Percentiles rank a stretch among this genome's conserved stretches.
Conservation (phyloP, 495 filamentous ascomycete species). For the Trichocladium antarcticum region DNA sequence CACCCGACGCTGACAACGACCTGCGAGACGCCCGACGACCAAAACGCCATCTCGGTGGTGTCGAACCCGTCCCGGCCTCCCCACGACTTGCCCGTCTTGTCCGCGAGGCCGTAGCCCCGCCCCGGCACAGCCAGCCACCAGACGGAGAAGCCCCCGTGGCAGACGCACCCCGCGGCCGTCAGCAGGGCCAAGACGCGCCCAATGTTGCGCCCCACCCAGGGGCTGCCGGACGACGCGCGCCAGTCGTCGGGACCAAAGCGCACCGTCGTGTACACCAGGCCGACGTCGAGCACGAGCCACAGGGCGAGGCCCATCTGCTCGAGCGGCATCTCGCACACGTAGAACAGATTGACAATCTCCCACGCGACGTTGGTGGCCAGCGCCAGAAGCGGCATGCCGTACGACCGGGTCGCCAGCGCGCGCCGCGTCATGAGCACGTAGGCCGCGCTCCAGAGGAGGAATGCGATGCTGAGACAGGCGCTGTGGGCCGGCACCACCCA, state of each 20-base stretch:
- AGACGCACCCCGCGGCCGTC: constrained; percentile 19
- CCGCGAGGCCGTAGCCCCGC: constrained; percentile 6
- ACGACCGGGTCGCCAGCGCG: constrained; percentile 29
- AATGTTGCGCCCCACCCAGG: constrained; percentile 26
- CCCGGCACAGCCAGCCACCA: constrained; percentile 30
- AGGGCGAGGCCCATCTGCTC: constrained; percentile 32
- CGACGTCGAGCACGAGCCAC: constrained; percentile 36
- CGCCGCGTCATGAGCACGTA: constrained; percentile 35
- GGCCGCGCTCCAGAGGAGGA: constrained; percentile 31
- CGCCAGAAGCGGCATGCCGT: constrained; percentile 37
- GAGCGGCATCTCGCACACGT: constrained; percentile 28
- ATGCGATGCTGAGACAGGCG: constrained; percentile 29
- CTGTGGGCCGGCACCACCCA: constrained; percentile 28
- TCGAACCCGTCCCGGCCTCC: constrained; percentile 27
- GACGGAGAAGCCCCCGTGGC: constrained; percentile 25
- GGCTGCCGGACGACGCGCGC: constrained; percentile 15
- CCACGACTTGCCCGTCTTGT: constrained; percentile 31
- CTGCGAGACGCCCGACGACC: constrained; percentile 23
- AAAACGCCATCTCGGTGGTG: constrained; percentile 37
- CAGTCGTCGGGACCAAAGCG: constrained; percentile 29
- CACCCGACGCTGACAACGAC: constrained; percentile 15
- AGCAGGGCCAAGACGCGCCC: constrained; percentile 22
- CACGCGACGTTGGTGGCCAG: constrained; percentile 37
- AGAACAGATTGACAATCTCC: constrained; percentile 34
- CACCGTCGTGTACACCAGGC: constrained; percentile 30